phyloP scores from a whole-genome alignment of 352 stramenopile species.

The Globisporangium cylindrosporum region DNA sequence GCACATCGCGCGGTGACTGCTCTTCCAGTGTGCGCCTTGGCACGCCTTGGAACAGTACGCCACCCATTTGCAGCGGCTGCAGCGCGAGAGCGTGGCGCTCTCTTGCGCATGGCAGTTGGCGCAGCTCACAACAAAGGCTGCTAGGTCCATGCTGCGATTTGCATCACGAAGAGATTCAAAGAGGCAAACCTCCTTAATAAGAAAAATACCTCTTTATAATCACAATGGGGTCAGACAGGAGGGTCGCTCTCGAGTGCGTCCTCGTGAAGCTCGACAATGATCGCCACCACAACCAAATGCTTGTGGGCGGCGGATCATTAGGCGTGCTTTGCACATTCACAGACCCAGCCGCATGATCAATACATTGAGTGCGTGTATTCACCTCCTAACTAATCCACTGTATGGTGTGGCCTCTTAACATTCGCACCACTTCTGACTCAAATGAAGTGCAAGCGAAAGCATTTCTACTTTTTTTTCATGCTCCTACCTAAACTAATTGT shows the following conservation, averaged over 20 bases:
- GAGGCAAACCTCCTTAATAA: background rate
- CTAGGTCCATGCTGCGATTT: background rate
- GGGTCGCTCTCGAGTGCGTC: background rate
- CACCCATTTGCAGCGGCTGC: constrained; percentile 49
- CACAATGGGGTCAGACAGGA: background rate
- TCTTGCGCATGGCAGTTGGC: constrained; percentile 17
- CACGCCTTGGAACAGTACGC: constrained; percentile 64
- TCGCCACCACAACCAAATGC: too few relatives aligned
- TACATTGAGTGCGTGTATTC: too few relatives aligned
- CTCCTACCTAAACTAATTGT: background rate
- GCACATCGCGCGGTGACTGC: constrained; percentile 36
- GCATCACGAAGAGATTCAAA: background rate
- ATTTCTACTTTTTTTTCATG: background rate
- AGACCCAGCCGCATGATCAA: too few relatives aligned
- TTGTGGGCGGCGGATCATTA: too few relatives aligned
- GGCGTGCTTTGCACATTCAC: too few relatives aligned
- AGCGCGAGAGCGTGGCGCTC: constrained; percentile 30
- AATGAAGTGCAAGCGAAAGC: background rate
- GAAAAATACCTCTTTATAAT: background rate
- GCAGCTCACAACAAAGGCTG: constrained; percentile 2
- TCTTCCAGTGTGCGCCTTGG: constrained; percentile 49
- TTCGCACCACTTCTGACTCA: too few relatives aligned
- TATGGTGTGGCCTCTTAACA: too few relatives aligned
- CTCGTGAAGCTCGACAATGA: background rate
- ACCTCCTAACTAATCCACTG: too few relatives aligned